Evolutionary conservation across 768 basidiomycete genomes (phyloP), one percentile per base, ranked within the genome.

Genomic region (Pulveroboletus sp.): DNA sequence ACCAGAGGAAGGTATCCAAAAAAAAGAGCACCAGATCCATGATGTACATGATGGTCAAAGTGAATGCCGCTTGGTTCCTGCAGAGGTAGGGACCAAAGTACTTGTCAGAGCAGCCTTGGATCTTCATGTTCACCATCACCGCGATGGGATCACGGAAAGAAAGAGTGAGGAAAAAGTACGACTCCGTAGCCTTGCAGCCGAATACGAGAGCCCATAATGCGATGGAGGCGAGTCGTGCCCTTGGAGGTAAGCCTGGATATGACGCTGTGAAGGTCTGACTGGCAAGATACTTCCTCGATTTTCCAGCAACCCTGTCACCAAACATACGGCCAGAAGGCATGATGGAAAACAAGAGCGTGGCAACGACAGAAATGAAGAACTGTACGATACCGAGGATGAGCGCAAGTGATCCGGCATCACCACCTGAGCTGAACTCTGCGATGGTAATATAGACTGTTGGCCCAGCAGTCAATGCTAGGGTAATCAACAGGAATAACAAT

Each of bases 1-100:
- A 99, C 96, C 96, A 99, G 28, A 99, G 73, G 86, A 97, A 99
- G 7, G 96, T 99, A 73, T 99, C 96, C 70, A 99, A 77, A 81
- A 98, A 99, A 81, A 91, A 99, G 39, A 99, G 80, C 45, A 87
- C 83, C 41, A 99, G 73, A 65, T 98, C 96, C 95, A 98, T 97
- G 75, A 96, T 74, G 66, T 93, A 98, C 95, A 97, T 99, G 76
- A 97, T 88, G 48, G 96, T 83, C 64, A 99, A 71, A 8, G 95
- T 87, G 71, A 98, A 97, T 4, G 89, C 90, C 2, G 93, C 89
- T 58, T 99, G 96, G 67, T 97, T 94, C 42, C 76, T 73, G 72
- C 96, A 99, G 14, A 99, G 79, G 8, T 74, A 76, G 58, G 77
- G 75, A 14, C 93, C 94, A 54, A 97, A 93, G 69, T 81, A 83